Percentiles rank a stretch among this genome's conserved stretches.
These are phyloP conservation scores for Linderina pennispora DNA, from an alignment of 192 early-diverging fungal genomes.

Conservation along the genomic window DNA sequence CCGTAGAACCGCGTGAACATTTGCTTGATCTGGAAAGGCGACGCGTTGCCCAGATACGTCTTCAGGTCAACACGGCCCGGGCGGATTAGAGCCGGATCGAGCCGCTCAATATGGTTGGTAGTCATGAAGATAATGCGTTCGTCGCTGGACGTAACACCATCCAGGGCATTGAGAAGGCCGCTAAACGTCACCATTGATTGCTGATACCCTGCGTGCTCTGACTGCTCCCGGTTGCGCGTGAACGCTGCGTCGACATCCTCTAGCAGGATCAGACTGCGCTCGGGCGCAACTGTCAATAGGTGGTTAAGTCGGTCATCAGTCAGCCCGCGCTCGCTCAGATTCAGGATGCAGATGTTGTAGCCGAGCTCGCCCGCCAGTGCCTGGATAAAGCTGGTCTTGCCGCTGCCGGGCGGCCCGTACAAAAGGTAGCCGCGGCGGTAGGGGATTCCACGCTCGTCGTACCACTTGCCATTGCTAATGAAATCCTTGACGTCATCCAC, in stretches of 20 bases:
- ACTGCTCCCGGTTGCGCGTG: constrained; percentile 51
- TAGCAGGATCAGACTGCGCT: constrained; percentile 71
- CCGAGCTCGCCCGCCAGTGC: constrained; percentile 82
- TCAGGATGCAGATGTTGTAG: constrained; percentile 86
- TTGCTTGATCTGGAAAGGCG: constrained; percentile 53
- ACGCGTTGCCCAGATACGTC: constrained; percentile 69
- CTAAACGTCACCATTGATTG: constrained; percentile 82
- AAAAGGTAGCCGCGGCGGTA: constrained; percentile 85
- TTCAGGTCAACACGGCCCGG: constrained; percentile 77
- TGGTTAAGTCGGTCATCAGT: constrained; percentile 82
- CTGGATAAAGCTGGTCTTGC: constrained; percentile 91
- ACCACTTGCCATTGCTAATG: constrained; percentile 77
- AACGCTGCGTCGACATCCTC: constrained; percentile 88
- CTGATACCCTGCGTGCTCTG: constrained; percentile 61
- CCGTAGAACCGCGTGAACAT: constrained; percentile 83
- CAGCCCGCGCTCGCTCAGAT: constrained; percentile 72
- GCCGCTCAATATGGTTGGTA: constrained; percentile 73
- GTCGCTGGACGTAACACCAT: constrained; percentile 82
- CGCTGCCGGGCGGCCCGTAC: constrained; percentile 83
- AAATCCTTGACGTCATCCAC: constrained; percentile 68
- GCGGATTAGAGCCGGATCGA: constrained; percentile 75
- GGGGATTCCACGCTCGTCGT: constrained; percentile 80
- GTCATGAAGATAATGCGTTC: constrained; percentile 90
- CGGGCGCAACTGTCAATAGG: constrained; percentile 70
- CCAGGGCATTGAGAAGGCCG: constrained; percentile 82